Percentiles rank a stretch among this genome's conserved stretches.
These are phyloP conservation scores for Ormosia emarginata DNA, from an alignment of 306 rosid species.

Conservation along the genomic window DNA sequence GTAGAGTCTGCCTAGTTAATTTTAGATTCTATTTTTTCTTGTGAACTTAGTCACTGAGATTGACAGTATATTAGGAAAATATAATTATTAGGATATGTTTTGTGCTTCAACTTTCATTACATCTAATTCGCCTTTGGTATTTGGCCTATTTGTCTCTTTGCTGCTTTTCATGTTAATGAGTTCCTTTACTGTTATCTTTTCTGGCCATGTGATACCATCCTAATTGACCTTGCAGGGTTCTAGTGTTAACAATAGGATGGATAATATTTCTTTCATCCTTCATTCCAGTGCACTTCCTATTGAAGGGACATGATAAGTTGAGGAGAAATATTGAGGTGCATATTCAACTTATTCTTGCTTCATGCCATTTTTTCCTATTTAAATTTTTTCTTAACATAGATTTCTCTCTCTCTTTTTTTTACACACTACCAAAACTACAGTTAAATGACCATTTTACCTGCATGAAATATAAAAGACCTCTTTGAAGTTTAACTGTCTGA, in stretches of 20 bases:
- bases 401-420: not conserved
- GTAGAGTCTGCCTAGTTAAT: not conserved
- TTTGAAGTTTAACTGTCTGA: not conserved
- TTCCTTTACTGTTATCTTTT: conserved; percentile 7
- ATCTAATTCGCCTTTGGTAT: not conserved
- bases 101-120: not conserved
- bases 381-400: not conserved
- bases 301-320: conserved; percentile 69
- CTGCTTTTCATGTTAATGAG: conserved; percentile 10
- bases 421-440: not conserved
- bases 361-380: conserved; percentile 5
- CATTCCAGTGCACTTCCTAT: conserved; percentile 71
- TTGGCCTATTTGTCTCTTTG: not conserved
- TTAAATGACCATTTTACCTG: not conserved
- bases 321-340: conserved; percentile 82
- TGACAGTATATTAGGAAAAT: conserved; percentile 2
- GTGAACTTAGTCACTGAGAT: conserved; percentile 3
- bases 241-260: conserved; percentile 87
- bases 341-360: conserved; percentile 24
- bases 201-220: conserved; percentile 12
- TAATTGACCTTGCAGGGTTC: conserved; percentile 61
- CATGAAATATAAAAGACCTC: not conserved
- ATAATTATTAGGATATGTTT: not conserved
- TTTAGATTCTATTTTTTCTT: not conserved
- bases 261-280: conserved; percentile 84